Percentiles rank a stretch among this genome's conserved stretches.
Evolutionary conservation across 2,329 filamentous ascomycete species (phyloP).

Genomic region (Aspergillus unguis): DNA sequence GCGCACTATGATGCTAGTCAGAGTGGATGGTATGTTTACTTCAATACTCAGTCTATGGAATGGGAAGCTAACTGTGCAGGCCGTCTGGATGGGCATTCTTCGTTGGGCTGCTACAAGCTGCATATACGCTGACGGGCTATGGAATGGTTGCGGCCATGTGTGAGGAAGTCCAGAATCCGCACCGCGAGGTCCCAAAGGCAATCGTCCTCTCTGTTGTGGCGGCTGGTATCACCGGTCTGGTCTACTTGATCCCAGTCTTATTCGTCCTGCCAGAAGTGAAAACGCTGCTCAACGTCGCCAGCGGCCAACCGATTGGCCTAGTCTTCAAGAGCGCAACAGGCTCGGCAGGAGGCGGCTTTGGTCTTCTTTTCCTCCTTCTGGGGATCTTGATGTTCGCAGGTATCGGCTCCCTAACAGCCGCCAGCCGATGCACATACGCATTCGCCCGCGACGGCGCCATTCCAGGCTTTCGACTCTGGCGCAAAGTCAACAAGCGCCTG

Average conservation of each 20-base stretch:
- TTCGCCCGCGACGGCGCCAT: slow-evolving; percentile 74
- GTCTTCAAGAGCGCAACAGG: slow-evolving; percentile 75
- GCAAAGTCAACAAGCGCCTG: slow-evolving; percentile 60
- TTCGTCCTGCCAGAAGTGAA: slow-evolving; percentile 70
- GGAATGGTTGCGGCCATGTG: slow-evolving; percentile 71
- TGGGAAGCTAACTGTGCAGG: slow-evolving; percentile 32
- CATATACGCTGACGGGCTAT: slow-evolving; percentile 53
- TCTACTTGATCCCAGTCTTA: slow-evolving; percentile 70
- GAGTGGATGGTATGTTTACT: slow-evolving; percentile 56
- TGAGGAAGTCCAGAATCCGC: slow-evolving; percentile 67
- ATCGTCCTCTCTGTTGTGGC: slow-evolving; percentile 68
- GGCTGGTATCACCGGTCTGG: slow-evolving; percentile 61
- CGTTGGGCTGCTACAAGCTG: slow-evolving; percentile 65
- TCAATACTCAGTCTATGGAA: no score
- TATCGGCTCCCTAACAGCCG: slow-evolving; percentile 69
- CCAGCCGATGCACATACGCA: slow-evolving; percentile 70
- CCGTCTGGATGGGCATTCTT: slow-evolving; percentile 69
- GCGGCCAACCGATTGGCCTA: slow-evolving; percentile 71
- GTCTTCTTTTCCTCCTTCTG: slow-evolving; percentile 70
- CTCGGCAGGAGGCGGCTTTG: slow-evolving; percentile 69
- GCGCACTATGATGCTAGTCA: slow-evolving; percentile 63
- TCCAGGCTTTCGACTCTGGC: slow-evolving; percentile 65
- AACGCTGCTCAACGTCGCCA: slow-evolving; percentile 62
- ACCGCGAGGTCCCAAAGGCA: slow-evolving; percentile 66
- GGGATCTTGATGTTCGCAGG: slow-evolving; percentile 76